Conservation (phyloP, 805 yeast genomes). For the Candida michaelii region DNA sequence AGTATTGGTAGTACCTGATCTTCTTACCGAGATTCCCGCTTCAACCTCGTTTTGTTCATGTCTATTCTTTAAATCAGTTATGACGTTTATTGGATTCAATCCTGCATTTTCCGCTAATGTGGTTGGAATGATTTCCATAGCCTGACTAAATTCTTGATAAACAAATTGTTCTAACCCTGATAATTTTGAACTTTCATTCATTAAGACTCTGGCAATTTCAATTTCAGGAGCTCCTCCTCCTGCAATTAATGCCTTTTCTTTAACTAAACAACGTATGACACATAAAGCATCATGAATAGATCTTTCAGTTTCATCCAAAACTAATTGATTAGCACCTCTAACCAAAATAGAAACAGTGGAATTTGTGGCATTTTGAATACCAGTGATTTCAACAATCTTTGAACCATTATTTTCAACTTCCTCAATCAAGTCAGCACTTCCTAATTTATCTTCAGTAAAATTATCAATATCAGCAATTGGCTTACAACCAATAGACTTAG, state of each 20-base stretch:
- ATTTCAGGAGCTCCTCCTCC: conserved; percentile 99
- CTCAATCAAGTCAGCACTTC: conserved; percentile 88
- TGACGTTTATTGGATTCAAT: conserved; percentile 84
- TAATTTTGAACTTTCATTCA: conserved; percentile 67
- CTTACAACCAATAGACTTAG: conserved; percentile 84
- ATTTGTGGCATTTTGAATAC: conserved; percentile 40
- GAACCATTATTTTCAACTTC: conserved; percentile 89
- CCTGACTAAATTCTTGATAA: conserved; percentile 88
- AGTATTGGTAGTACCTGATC: conserved; percentile 90
- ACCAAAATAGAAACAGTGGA: conserved; percentile 82
- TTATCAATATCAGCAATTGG: conserved; percentile 95
- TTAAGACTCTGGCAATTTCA: conserved; percentile 75
- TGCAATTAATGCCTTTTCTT: conserved; percentile 86
- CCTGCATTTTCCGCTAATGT: conserved; percentile 96
- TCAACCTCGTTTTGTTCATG: conserved; percentile 88
- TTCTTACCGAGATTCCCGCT: conserved; percentile 95
- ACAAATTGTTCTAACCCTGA: conserved; percentile 89
- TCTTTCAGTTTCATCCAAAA: conserved; percentile 95
- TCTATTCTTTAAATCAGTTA: conserved; percentile 85
- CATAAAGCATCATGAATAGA: conserved; percentile 97
- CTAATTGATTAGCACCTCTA: conserved; percentile 90
- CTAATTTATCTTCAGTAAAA: conserved; percentile 90
- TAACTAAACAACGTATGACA: conserved; percentile 84
- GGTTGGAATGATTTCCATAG: conserved; percentile 89
- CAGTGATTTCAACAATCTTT: conserved; percentile 83